Percentiles rank a stretch among this genome's conserved stretches.
phyloP scores from a whole-genome alignment of 129 eudicot genomes.

The Scalesia atractyloides region DNA sequence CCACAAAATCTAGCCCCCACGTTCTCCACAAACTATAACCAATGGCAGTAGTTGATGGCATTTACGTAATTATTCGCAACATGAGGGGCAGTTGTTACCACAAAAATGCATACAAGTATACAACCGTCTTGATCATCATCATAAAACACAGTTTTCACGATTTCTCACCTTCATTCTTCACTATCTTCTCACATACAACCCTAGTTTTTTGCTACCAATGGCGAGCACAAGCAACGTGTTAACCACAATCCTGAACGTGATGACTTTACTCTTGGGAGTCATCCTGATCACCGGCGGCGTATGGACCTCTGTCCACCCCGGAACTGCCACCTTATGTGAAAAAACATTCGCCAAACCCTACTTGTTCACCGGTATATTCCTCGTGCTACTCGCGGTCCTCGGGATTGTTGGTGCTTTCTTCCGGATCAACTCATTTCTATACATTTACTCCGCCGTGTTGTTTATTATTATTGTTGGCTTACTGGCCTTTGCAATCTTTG shows the following conservation, averaged over 20 bases:
- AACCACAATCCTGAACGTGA: slow-evolving; percentile 40
- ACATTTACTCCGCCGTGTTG: slow-evolving; percentile 48
- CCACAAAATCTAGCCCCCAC: slow-evolving; percentile 35
- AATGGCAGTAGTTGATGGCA: slow-evolving; percentile 2
- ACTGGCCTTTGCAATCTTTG: slow-evolving; percentile 44
- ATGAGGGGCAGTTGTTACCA: background rate
- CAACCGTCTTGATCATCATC: slow-evolving; percentile 11
- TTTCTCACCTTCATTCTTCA: slow-evolving; percentile 12
- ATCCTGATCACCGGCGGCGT: slow-evolving; percentile 41
- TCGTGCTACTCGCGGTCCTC: slow-evolving; percentile 47
- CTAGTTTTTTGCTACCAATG: slow-evolving; percentile 28
- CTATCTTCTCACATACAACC: slow-evolving; percentile 20
- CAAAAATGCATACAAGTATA: background rate
- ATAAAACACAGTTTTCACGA: background rate
- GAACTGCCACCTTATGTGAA: slow-evolving; percentile 44
- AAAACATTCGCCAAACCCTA: slow-evolving; percentile 47
- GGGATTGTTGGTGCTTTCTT: slow-evolving; percentile 58
- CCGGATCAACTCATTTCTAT: slow-evolving; percentile 35
- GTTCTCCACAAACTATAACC: slow-evolving; percentile 15
- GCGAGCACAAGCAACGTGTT: slow-evolving; percentile 47
- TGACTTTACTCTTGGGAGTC: slow-evolving; percentile 42
- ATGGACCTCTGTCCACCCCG: slow-evolving; percentile 36
- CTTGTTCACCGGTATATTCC: slow-evolving; percentile 46
- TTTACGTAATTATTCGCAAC: slow-evolving; percentile 13
- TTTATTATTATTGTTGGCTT: slow-evolving; percentile 46